Evolutionary conservation across 2,329 filamentous ascomycete genomes (phyloP), one percentile per base, ranked within the genome.

Genomic region (Fusarium oligoseptatum): DNA sequence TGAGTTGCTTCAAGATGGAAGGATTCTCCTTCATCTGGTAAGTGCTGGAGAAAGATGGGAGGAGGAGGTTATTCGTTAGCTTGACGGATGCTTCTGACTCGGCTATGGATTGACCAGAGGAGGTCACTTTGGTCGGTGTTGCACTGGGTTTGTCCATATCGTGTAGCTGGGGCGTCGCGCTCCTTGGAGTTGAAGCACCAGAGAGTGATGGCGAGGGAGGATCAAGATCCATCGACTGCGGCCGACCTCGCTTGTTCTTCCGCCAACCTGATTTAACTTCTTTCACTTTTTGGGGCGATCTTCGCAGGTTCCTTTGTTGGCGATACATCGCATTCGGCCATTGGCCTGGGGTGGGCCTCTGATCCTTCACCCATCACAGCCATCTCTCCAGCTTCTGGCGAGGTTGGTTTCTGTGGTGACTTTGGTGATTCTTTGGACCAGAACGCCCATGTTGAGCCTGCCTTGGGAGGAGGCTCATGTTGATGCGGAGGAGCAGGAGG

Each of bases 401-500:
- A 66, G 3, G 79, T 37, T 12, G 78, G 64, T 58, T 83, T 84
- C 1, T 77, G 80, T 4, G 77, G 77, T 11, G 81, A 75, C 45
- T 82, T 84, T 9, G 84, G 80, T 2, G 86, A 82, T 74, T 92
- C 91, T 55, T 88, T 89, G 15, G 92, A 94, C 93, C 93, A 96
- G 75, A 96, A 95, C 0, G 92, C 93, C 94, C 94, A 96, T 0
- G 92, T 93, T 1, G 93, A 93, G 14, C 89, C 89, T 20, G 86
- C 85, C 17, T 87, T 84, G 6, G 87, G 87, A n/a, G 82, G 78
- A 2, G 83, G 77, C 10, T 79, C 77, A 65, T 82, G 71, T 36
- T 76, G 80, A 65, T 81, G 78, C 15, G 80, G 66, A 8, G 81
- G 64, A 15, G 48, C 24, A 20, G 81, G 71, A 6, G 83, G 79